Base-by-base conservation (phyloP, 371 early-diverging fungal species). In the Lichtheimia hyalospora region DNA sequence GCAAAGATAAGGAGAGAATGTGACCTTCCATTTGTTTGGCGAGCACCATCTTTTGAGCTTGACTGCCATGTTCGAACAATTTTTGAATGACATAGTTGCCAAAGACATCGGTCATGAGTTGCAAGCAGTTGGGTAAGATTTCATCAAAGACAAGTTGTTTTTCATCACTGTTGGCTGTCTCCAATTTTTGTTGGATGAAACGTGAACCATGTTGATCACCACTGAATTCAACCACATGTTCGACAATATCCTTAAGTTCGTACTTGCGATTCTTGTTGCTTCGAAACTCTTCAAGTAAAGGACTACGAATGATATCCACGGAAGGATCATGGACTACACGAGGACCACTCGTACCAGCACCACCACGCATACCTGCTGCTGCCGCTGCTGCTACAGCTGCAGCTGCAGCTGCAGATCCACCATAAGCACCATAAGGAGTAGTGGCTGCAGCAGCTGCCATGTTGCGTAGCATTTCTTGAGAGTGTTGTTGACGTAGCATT, bases 51-150 rank as follows among this genome's bases (percentile, higher is more conserved):
- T 94, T 94, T 69, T 98, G 98, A 67, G 85, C 82, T 68, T 86
- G 90, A 64, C 87, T 92, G 21, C 69, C 96, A 68, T 95, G 93
- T 75, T 97, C 97, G 82, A 99, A 97, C 69, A 99, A 96, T 83
- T 99, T 99, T 82, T 99, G 99, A 52, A 99, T 90, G 48, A 99
- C 99, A 71, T 99, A 99, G 83, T 99, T 99, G 50, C 99, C 99
- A 90, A 99, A 99, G 2, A 99, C 97, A 73, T 99, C 99, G 0
- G 96, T 95, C 94, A 96, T 97, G 46, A 99, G 81, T 58, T 97
- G 96, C 40, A 96, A 76, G 0, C 96, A 89, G 61, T 92, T 89
- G 42, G 97, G 96, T 43, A 91, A 77, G 24, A 99, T 93, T 76
- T 99, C 97, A 24, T 94, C 89, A 83, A 99, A 99, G 14, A 99